Conservation (phyloP, 2,329 filamentous ascomycete species). For the Huntiella moniliformis region DNA sequence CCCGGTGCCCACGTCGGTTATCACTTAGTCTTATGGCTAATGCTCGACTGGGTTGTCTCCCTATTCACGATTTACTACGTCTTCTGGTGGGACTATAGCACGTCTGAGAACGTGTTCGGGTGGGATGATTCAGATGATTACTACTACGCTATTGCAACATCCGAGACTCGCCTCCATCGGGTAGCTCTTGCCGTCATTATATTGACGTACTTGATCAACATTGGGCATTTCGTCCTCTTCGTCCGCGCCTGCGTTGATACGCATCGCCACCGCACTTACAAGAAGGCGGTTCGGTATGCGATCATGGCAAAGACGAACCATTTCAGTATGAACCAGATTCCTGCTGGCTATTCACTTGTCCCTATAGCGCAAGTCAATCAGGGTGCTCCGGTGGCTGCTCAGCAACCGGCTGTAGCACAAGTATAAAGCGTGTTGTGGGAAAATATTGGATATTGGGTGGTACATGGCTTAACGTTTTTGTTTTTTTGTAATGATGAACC, state of each 20-base stretch:
- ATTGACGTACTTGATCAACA: not conserved
- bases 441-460: too few species aligned
- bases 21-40: conserved; percentile 15
- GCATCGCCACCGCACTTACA: not conserved
- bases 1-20: conserved; percentile 11
- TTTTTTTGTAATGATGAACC: too few species aligned
- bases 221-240: not conserved
- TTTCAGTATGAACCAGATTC: too few species aligned
- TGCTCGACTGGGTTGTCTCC: not conserved
- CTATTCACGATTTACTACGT: not conserved
- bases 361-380: too few species aligned
- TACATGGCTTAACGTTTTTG: too few species aligned
- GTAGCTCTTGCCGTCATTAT: not conserved
- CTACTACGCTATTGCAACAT: not conserved
- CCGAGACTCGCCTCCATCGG: not conserved
- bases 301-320: too few species aligned
- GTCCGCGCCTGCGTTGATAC: conserved; percentile 5
- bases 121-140: not conserved
- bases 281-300: too few species aligned
- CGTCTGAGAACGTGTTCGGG: not conserved
- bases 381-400: too few species aligned
- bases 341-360: too few species aligned
- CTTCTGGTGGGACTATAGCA: not conserved
- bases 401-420: too few species aligned
- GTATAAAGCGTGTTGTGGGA: too few species aligned